Conservation (phyloP, 352 stramenopile species). For the Phytophthora sansomeana region DNA sequence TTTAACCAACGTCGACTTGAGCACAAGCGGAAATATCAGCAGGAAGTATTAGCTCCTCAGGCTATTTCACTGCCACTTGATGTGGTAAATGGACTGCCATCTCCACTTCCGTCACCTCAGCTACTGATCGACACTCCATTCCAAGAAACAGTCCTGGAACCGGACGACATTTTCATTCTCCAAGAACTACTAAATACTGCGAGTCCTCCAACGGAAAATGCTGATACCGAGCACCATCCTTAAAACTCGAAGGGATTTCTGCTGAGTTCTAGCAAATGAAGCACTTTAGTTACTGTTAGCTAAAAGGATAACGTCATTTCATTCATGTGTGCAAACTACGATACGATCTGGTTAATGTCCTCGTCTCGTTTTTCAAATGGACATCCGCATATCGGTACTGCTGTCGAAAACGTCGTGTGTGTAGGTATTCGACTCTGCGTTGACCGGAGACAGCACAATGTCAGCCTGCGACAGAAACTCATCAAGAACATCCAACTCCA, state of each 20-base stretch:
- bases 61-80: background rate
- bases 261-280: background rate
- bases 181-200: slow-evolving; percentile 15
- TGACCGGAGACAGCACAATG: slow-evolving; percentile 33
- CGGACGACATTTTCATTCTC: slow-evolving; percentile 21
- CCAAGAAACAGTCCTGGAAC: slow-evolving; percentile 9
- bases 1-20: slow-evolving; percentile 40
- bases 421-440: background rate
- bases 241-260: too few relatives aligned
- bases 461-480: slow-evolving; percentile 39
- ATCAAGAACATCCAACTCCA: slow-evolving; percentile 33
- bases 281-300: too few relatives aligned
- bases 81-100: background rate
- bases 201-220: background rate
- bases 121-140: background rate
- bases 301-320: too few relatives aligned
- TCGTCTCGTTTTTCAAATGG: slow-evolving; percentile 21
- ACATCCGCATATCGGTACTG: slow-evolving; percentile 24
- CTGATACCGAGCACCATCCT: background rate
- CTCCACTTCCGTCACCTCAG: background rate
- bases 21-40: slow-evolving; percentile 26
- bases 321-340: background rate
- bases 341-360: too few relatives aligned
- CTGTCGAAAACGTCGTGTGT: slow-evolving; percentile 14
- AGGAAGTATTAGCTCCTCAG: slow-evolving; percentile 4